Evolutionary conservation across 805 yeast species (phyloP), one percentile per base, ranked within the genome.

Genomic region (Tetrapisispora pingtungensis): DNA sequence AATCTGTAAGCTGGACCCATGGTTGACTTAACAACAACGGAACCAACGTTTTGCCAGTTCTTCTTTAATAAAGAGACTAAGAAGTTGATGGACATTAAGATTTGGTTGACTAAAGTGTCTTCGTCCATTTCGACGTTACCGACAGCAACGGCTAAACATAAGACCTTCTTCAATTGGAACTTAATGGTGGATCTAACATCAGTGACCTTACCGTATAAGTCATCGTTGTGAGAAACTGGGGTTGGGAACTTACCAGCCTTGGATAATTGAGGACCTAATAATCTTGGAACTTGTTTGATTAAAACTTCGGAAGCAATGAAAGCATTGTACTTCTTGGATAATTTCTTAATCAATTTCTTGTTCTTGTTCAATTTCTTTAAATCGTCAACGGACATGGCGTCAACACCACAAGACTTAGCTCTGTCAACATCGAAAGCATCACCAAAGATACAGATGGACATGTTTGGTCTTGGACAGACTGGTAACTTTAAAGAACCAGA

Each of bases 241-340:
- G 97, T 90, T 75, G 99, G 99, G 96, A 93, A 93, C 90, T 93
- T 93, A 84, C 98, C 98, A 70, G 97, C 97, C 85, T 93, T 93
- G 63, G 98, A 93, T 70, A 93, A 87, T 75, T 90, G 96, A 73
- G 99, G 99, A 79, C 99, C 99, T 71, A 93, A 81, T 71, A 93
- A 81, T 84, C 99, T 93, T 77, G 99, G 99, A 71, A 93, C 95
- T 80, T 93, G 98, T 82, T 93, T 93, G 74, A 93, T 93, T 74
- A 93, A 85, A 59, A 85, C 95, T 75, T 93, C 98, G 59, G 99
- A 93, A 74, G 99, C 97, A 70, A 93, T 74, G 83, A 93, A 93
- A 64, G 98, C 97, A 72, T 86, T 88, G 94, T 93, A 93, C 81
- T 93, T 93, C 95, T 93, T 94, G 63, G 99, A 97, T 71, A 93